Conservation (phyloP, 306 rosid genomes). For the Acacia crassicarpa region DNA sequence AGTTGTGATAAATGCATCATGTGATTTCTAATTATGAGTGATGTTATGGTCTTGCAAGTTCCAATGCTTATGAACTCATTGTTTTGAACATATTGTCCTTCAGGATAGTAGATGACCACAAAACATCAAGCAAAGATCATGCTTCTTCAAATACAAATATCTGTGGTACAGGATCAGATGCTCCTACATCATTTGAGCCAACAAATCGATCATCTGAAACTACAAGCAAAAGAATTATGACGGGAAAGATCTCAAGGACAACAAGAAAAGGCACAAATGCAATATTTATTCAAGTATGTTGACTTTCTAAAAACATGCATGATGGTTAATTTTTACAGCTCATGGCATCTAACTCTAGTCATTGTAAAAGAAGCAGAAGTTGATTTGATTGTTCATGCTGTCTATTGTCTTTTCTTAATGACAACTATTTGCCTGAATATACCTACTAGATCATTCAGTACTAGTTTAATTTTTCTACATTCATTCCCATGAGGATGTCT, state of each 20-base stretch:
- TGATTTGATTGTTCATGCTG: background rate
- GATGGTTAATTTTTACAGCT: background rate
- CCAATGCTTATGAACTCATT: background rate
- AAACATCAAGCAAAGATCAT: constrained; percentile 2
- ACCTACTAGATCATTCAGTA: too few species aligned
- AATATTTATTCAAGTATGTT: background rate
- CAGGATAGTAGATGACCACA: constrained; percentile 30
- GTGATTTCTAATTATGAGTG: background rate
- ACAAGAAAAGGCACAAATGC: constrained; percentile 12
- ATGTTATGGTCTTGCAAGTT: background rate
- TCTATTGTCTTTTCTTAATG: constrained; percentile 22
- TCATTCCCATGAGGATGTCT: too few species aligned
- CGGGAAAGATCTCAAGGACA: constrained; percentile 30
- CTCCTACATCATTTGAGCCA: constrained; percentile 10
- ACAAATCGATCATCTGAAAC: background rate
- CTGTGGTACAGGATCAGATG: constrained; percentile 2
- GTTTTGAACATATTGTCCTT: background rate
- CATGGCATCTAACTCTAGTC: background rate
- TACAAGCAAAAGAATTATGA: background rate
- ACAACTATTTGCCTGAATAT: background rate
- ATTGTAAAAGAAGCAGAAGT: background rate
- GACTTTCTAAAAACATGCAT: background rate
- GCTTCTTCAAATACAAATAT: constrained; percentile 17
- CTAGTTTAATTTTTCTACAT: too few species aligned
- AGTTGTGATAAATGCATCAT: background rate